Conservation (phyloP, 2,329 filamentous ascomycete genomes). For the Whalleya microplaca region DNA sequence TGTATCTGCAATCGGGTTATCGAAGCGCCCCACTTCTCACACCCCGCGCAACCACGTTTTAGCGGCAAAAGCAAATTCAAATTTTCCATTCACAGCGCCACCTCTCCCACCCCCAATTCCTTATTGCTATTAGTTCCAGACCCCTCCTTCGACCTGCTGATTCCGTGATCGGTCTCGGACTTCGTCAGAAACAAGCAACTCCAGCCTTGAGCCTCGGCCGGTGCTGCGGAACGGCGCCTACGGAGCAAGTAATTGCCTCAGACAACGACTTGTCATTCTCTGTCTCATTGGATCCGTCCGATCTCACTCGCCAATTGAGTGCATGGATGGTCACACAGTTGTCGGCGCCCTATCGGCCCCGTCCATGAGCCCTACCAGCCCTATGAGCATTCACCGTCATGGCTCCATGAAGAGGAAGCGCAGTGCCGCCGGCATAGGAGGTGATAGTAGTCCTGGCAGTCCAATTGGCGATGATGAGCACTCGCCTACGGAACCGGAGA, state of each 20-base stretch:
- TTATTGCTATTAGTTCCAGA: conserved; percentile 34
- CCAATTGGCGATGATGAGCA: conserved; percentile 59
- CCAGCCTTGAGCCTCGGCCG: conserved; percentile 23
- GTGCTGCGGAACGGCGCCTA: conserved; percentile 18
- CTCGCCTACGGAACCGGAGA: conserved; percentile 57
- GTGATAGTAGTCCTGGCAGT: conserved; percentile 66
- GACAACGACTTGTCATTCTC: conserved; percentile 16
- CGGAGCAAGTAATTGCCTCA: conserved; percentile 24
- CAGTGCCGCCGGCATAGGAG: conserved; percentile 49
- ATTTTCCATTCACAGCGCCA: conserved; percentile 17
- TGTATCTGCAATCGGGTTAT: conserved; percentile 1
- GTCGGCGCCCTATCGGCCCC: conserved; percentile 50
- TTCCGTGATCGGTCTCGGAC: conserved; percentile 37
- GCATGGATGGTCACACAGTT: conserved; percentile 54
- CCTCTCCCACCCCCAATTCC: conserved; percentile 15
- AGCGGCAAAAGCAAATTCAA: conserved; percentile 24
- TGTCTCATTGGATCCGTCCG: conserved; percentile 24
- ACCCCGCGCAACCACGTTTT: conserved; percentile 13
- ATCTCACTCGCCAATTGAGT: conserved; percentile 33
- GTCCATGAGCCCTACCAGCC: conserved; percentile 59
- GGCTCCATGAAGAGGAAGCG: conserved; percentile 64
- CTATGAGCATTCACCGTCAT: conserved; percentile 54
- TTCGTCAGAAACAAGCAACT: conserved; percentile 23
- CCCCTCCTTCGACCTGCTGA: conserved; percentile 33
- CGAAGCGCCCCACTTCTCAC: conserved; percentile 10